Conservation (phyloP, 164 flowering plant genomes). For the Aristolochia californica region DNA sequence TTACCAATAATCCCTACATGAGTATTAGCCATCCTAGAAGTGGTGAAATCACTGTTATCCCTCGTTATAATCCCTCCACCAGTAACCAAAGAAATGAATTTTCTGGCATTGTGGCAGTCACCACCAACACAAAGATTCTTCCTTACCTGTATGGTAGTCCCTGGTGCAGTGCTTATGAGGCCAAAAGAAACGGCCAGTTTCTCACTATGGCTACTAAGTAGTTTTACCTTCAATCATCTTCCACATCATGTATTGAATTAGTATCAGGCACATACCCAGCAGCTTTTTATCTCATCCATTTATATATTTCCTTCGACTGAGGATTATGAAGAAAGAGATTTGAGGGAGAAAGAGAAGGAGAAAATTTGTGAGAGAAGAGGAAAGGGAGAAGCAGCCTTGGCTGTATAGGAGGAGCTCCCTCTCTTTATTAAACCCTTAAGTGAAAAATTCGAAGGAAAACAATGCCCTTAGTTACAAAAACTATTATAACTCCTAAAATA, state of each 20-base stretch:
- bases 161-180: conserved; percentile 51
- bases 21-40: conserved; percentile 60
- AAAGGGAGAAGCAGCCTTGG: too few species aligned
- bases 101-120: conserved; percentile 64
- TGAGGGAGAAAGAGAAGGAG: too few species aligned
- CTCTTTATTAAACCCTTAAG: too few species aligned
- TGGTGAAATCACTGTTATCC: conserved; percentile 73
- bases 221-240: conserved; percentile 60
- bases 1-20: conserved; percentile 87
- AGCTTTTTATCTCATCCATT: conserved; percentile 43
- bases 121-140: conserved; percentile 78
- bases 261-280: conserved; percentile 43
- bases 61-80: conserved; percentile 62
- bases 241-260: conserved; percentile 64
- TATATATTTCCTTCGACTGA: conserved; percentile 45
- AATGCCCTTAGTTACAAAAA: too few species aligned
- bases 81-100: conserved; percentile 59
- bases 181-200: conserved; percentile 78
- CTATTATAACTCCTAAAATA: too few species aligned
- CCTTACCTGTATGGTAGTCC: conserved; percentile 64
- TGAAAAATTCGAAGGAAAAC: too few species aligned
- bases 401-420: too few species aligned
- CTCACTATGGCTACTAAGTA: conserved; percentile 74
- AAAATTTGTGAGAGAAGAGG: too few species aligned
- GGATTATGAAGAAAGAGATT: too few species aligned